A percentile compares a stretch with the other conserved stretches of the same genome.
phyloP scores from a whole-genome alignment of 2,329 filamentous ascomycete species.

The Niveomyces coronatus region DNA sequence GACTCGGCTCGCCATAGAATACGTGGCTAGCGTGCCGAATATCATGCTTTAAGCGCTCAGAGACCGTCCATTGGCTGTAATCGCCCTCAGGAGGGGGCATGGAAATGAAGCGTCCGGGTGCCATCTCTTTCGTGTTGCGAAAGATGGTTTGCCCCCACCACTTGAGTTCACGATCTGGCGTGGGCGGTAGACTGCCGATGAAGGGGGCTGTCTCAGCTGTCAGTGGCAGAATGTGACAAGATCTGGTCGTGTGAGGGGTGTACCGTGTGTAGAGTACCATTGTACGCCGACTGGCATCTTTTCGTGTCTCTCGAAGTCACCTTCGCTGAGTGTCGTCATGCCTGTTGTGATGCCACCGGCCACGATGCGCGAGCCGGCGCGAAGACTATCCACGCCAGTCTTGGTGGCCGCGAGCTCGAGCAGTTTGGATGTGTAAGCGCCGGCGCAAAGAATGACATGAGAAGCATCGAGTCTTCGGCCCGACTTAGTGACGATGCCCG shows the following conservation, averaged over 20 bases:
- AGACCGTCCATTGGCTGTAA: slow-evolving; percentile 54
- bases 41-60: slow-evolving; percentile 44
- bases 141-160: slow-evolving; percentile 55
- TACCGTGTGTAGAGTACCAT: slow-evolving; percentile 28
- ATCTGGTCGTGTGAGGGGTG: not conserved
- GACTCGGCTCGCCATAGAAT: slow-evolving; percentile 48
- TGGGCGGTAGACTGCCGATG: slow-evolving; percentile 48
- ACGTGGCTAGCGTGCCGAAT: slow-evolving; percentile 45
- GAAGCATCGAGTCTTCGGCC: slow-evolving; percentile 37
- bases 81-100: slow-evolving; percentile 44
- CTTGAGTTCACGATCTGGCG: slow-evolving; percentile 39
- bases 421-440: slow-evolving; percentile 47
- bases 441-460: slow-evolving; percentile 43
- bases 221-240: slow-evolving; percentile 17
- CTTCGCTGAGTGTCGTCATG: slow-evolving; percentile 41
- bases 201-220: slow-evolving; percentile 36
- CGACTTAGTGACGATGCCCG: slow-evolving; percentile 36
- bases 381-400: slow-evolving; percentile 36
- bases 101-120: slow-evolving; percentile 44
- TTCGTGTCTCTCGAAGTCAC: slow-evolving; percentile 33
- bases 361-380: slow-evolving; percentile 42
- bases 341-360: slow-evolving; percentile 51
- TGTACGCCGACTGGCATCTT: slow-evolving; percentile 40
- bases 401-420: slow-evolving; percentile 39
- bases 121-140: slow-evolving; percentile 40